These are phyloP conservation scores for Solanum arcanum DNA, from an alignment of 257 asterid species.

Conservation along the genomic window DNA sequence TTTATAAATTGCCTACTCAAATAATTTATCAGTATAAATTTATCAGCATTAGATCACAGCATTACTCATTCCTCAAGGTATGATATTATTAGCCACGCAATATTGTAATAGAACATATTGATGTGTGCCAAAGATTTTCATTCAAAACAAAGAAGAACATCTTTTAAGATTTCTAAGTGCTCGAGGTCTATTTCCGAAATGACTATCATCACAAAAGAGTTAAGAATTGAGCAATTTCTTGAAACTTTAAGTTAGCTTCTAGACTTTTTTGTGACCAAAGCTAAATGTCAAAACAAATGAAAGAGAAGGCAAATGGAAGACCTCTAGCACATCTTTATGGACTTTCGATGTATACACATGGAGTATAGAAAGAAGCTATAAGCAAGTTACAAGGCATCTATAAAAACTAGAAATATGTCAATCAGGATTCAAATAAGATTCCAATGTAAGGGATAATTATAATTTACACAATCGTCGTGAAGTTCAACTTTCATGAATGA, in stretches of 20 bases:
- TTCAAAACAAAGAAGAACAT: neutral
- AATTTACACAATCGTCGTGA: neutral
- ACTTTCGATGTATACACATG: neutral
- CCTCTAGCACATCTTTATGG: neutral
- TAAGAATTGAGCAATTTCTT: neutral
- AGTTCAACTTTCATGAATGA: neutral
- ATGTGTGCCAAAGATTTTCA: neutral
- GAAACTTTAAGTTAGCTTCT: neutral
- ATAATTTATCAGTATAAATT: neutral
- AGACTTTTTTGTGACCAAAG: neutral
- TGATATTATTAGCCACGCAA: neutral
- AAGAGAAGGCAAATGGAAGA: neutral
- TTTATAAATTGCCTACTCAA: neutral
- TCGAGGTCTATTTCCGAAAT: neutral
- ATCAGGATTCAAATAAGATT: neutral
- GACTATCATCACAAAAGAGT: neutral
- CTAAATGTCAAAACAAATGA: neutral
- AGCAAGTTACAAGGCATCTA: neutral
- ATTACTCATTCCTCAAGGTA: neutral
- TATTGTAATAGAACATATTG: neutral
- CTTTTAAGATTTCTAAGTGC: neutral
- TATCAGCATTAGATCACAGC: neutral
- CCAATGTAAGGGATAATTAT: neutral
- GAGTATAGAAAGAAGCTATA: neutral
- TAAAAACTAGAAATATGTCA: neutral